Percentiles rank a stretch among this genome's conserved stretches.
Conservation (phyloP, 179 eudicot species). For the Vitellaria paradoxa region DNA sequence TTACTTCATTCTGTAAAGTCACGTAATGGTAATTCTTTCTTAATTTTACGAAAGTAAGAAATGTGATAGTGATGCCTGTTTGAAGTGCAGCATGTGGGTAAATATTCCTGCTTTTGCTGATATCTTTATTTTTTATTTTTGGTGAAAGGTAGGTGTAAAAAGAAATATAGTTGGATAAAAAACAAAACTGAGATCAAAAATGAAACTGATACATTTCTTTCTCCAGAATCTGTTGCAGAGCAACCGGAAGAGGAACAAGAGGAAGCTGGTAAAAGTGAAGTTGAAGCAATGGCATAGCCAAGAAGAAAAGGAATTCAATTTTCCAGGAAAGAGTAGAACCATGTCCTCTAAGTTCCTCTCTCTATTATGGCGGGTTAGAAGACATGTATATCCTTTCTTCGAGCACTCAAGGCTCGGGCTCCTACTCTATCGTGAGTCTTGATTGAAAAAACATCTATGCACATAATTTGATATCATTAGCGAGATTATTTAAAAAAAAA, state of each 20-base stretch:
- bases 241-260: no score
- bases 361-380: conserved; percentile 72
- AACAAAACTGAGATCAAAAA: not conserved
- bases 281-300: conserved; percentile 9
- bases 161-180: no score
- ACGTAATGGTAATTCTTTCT: no score
- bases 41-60: not conserved
- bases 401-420: conserved; percentile 20
- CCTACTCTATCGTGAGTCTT: conserved; percentile 42
- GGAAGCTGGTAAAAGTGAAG: no score
- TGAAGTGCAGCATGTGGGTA: not conserved
- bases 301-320: conserved; percentile 29
- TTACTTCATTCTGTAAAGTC: not conserved
- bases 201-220: conserved; percentile 1
- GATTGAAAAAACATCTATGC: not conserved
- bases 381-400: conserved; percentile 34
- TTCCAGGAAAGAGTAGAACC: conserved; percentile 47
- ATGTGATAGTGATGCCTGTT: not conserved
- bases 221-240: no score
- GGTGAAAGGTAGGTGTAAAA: no score
- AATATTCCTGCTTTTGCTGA: not conserved
- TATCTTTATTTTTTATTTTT: no score
- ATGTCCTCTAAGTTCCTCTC: conserved; percentile 57
- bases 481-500: not conserved
- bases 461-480: no score